Conservation (phyloP, 805 yeast genomes). For the Metschnikowia sp. region DNA sequence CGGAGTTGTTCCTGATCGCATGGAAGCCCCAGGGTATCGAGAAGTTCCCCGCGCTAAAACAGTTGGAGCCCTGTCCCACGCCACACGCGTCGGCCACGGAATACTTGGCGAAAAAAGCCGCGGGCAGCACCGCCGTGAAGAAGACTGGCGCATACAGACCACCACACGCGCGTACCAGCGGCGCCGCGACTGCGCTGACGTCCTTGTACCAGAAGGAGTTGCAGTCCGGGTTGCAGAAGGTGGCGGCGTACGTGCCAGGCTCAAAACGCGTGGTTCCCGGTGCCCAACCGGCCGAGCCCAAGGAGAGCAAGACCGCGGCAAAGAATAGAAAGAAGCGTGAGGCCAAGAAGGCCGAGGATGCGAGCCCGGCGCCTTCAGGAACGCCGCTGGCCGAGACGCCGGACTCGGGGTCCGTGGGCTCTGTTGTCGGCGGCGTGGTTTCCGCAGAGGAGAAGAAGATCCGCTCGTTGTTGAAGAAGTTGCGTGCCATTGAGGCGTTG, state of each 20-base stretch:
- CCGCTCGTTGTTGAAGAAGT: slow-evolving; percentile 83
- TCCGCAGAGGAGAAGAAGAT: slow-evolving; percentile 89
- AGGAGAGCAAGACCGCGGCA: slow-evolving; percentile 61
- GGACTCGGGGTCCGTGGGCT: slow-evolving; percentile 23
- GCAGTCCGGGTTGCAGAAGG: slow-evolving; percentile 22
- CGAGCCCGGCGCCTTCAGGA: neutral
- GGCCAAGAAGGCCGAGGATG: slow-evolving; percentile 39
- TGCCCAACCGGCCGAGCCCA: slow-evolving; percentile 36
- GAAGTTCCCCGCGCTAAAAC: slow-evolving; percentile 53
- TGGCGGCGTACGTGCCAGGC: slow-evolving; percentile 20
- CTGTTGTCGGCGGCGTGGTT: slow-evolving; percentile 58
- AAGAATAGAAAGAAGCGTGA: slow-evolving; percentile 77
- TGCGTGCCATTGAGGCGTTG: slow-evolving; percentile 90
- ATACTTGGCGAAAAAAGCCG: slow-evolving; percentile 42
- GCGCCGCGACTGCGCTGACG: slow-evolving; percentile 36
- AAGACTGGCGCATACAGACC: slow-evolving; percentile 94
- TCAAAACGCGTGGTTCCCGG: slow-evolving; percentile 52
- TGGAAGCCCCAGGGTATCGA: slow-evolving; percentile 73
- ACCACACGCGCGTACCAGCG: slow-evolving; percentile 77
- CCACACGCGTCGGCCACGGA: slow-evolving; percentile 72
- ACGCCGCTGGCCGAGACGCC: neutral
- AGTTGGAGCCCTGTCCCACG: slow-evolving; percentile 53
- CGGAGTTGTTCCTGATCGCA: slow-evolving; percentile 72
- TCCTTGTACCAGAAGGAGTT: slow-evolving; percentile 59
- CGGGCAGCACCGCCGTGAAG: slow-evolving; percentile 32